Base-by-base conservation (phyloP, 805 yeast species). In the Metschnikowia koreensis region DNA sequence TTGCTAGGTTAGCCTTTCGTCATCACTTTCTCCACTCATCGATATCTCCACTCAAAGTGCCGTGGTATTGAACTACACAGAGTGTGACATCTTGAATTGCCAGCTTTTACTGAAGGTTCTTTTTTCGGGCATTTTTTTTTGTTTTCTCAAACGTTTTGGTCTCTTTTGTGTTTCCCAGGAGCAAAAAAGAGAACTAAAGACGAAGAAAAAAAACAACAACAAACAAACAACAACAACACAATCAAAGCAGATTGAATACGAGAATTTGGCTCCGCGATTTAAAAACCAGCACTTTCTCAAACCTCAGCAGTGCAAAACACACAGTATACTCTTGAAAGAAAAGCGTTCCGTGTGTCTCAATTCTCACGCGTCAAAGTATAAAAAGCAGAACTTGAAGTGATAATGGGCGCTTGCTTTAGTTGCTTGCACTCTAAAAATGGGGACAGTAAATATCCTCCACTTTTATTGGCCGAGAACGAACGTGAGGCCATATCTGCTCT, bases 401-500 rank as follows among this genome's bases (percentile, higher is more conserved):
- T 33, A 31, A 74, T 74, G 79, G 79, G 79, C 49, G 66, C 60
- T 53, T 74, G 78, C 53, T 73, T 73, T 59, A 71, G 77, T 62
- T 73, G 78, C 57, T 66, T 71, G 43, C 58, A 66, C 11, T 63
- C 71, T 16, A 66, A 79, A 44, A 79, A 75, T 47, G 72, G 80
- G 46, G 84, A 81, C 56, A 83, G 81, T 61, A 73, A 81, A 56
- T 86, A 81, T 73, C 93, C 87, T 56, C 96, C 93, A 38, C 76
- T 89, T 48, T 74, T 94, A 51, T 63, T 74, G 50, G 97, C 97
- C 10, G 98, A 94, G 63, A 91, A 93, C 66, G 99, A 94, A 73
- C 81, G 99, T 54, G 97, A 90, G 62, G 99, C 99, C 31, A 96
- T 94, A 44, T 85, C 97, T 7, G 89, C 93, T 2, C 76, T 94